These are phyloP conservation scores for Heimioporus punctisporus DNA, from an alignment of 1,284 basidiomycete species.

Conservation along the genomic window DNA sequence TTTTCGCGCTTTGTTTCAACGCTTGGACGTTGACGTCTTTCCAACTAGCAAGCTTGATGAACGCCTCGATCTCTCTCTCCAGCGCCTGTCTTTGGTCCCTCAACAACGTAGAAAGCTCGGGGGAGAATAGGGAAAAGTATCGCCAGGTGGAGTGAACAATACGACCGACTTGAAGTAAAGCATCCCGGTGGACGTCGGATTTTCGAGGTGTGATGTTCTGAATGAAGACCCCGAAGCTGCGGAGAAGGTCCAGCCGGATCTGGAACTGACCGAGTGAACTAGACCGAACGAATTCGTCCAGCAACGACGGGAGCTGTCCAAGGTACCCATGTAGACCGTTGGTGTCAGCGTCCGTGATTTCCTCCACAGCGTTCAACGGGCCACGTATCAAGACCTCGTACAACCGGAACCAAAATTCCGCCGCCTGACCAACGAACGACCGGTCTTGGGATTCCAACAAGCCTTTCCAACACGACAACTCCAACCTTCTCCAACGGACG, in stretches of 20 bases:
- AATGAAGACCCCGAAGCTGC: constrained; percentile 66
- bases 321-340: constrained; percentile 57
- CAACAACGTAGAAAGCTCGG: constrained; percentile 55
- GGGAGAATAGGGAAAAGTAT: constrained; percentile 71
- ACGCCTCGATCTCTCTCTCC: constrained; percentile 84
- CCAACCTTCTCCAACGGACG: constrained; percentile 90
- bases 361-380: constrained; percentile 49
- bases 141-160: constrained; percentile 70
- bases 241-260: constrained; percentile 71
- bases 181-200: constrained; percentile 25
- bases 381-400: constrained; percentile 84
- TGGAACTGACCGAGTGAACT: constrained; percentile 86
- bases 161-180: constrained; percentile 52
- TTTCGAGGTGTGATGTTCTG: constrained; percentile 17
- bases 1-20: constrained; percentile 90
- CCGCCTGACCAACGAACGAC: constrained; percentile 62
- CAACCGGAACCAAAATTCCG: constrained; percentile 92
- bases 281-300: constrained; percentile 83
- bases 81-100: constrained; percentile 60
- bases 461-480: constrained; percentile 87
- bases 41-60: constrained; percentile 98
- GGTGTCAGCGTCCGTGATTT: constrained; percentile 34
- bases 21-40: constrained; percentile 97
- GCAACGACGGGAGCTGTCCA: constrained; percentile 71
- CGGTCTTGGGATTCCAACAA: constrained; percentile 77